These are phyloP conservation scores for Annulohypoxylon nitens DNA, from an alignment of 495 filamentous ascomycete species.

Conservation along the genomic window DNA sequence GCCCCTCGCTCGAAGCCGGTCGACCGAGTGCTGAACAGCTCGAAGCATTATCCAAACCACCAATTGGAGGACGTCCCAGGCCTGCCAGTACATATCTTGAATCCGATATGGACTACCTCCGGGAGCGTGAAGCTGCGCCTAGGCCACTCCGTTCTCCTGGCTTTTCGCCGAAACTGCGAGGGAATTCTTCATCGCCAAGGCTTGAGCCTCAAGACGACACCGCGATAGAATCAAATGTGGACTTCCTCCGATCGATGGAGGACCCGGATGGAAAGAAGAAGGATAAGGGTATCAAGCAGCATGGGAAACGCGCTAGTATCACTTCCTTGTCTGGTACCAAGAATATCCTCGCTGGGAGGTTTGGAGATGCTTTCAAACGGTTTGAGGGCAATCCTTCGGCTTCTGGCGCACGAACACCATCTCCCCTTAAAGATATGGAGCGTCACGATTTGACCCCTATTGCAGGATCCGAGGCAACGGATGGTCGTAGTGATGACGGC, in stretches of 20 bases:
- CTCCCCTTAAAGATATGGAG: constrained; percentile 66
- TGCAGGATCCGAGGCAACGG: constrained; percentile 80
- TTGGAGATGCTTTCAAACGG: constrained; percentile 94
- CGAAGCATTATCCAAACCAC: constrained; percentile 59
- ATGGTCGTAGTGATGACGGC: constrained; percentile 76
- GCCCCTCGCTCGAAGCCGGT: constrained; percentile 82
- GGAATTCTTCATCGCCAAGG: constrained; percentile 54
- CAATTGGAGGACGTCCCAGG: constrained; percentile 62
- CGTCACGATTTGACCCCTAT: constrained; percentile 75
- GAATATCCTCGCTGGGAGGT: constrained; percentile 87
- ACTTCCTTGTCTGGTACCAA: constrained; percentile 85
- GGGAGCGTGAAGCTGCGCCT: constrained; percentile 67
- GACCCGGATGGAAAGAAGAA: constrained; percentile 77
- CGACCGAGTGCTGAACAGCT: constrained; percentile 74
- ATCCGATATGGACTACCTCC: constrained; percentile 80
- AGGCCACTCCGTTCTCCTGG: constrained; percentile 54
- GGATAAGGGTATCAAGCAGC: constrained; percentile 72
- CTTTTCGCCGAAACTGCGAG: constrained; percentile 55
- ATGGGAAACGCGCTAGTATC: constrained; percentile 85
- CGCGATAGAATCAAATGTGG: constrained; percentile 87
- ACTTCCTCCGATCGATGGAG: constrained; percentile 87
- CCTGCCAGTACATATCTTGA: constrained; percentile 84
- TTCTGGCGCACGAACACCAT: constrained; percentile 64
- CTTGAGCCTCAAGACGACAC: constrained; percentile 68
- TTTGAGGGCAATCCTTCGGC: constrained; percentile 77